phyloP scores from a whole-genome alignment of 2,329 filamentous ascomycete genomes.

The Alternaria viburni region DNA sequence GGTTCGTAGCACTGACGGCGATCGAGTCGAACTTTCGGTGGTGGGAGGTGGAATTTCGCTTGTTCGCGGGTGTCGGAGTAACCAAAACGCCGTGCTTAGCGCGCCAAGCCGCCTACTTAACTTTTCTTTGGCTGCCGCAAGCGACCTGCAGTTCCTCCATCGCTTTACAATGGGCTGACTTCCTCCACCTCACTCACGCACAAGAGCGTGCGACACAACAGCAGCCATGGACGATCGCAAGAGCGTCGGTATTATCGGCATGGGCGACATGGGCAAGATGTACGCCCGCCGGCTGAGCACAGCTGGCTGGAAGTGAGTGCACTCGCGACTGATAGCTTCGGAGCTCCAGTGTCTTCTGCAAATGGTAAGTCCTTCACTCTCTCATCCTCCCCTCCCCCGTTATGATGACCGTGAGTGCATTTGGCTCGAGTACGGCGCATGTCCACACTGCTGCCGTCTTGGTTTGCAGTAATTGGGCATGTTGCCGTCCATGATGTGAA shows the following conservation, averaged over 20 bases:
- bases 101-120: constrained; percentile 16
- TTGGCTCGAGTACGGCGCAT: constrained; percentile 97
- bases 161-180: constrained; percentile 39
- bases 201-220: constrained; percentile 35
- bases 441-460: constrained; percentile 74
- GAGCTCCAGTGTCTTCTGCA: constrained; percentile 10
- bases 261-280: constrained; percentile 99
- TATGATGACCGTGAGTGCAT: constrained; percentile 99
- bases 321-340: constrained; percentile 22
- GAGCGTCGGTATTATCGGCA: constrained; percentile 92
- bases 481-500: constrained; percentile 95
- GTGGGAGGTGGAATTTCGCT: constrained; percentile 19
- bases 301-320: constrained; percentile 92
- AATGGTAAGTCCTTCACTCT: constrained; percentile 35
- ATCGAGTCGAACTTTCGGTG: constrained; percentile 28
- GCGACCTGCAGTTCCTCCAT: constrained; percentile 15
- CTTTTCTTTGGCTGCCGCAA: constrained; percentile 27
- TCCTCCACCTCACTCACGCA: constrained; percentile 28
- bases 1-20: constrained; percentile 30
- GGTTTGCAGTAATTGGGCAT: constrained; percentile 63
- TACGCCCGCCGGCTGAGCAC: constrained; percentile 87
- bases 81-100: constrained; percentile 21
- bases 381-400: constrained; percentile 30
- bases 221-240: constrained; percentile 65
- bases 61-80: constrained; percentile 23